Percentiles rank a stretch among this genome's conserved stretches.
Conservation (phyloP, 2,329 filamentous ascomycete genomes). For the Atkinsonella hypoxylon region DNA sequence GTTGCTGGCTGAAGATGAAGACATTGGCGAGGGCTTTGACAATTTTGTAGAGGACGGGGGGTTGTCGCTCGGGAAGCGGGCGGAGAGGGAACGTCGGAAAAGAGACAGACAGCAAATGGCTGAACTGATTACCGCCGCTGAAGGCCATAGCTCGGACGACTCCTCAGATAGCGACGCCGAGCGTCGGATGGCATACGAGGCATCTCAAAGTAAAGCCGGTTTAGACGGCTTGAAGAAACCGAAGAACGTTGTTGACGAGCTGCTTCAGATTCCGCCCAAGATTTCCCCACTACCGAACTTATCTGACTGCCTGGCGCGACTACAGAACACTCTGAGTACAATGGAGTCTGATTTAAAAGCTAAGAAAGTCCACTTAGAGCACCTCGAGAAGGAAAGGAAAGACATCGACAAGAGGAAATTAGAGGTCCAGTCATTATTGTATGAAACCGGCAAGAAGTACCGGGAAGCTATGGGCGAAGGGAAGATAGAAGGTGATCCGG, state of each 20-base stretch:
- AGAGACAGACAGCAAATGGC: slow-evolving; percentile 67
- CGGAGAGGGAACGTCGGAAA: slow-evolving; percentile 58
- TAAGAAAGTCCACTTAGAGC: slow-evolving; percentile 52
- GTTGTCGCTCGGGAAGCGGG: slow-evolving; percentile 65
- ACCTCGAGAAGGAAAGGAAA: slow-evolving; percentile 54
- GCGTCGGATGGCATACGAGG: slow-evolving; percentile 72
- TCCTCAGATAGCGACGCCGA: slow-evolving; percentile 60
- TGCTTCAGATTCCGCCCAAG: slow-evolving; percentile 52
- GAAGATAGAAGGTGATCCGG: slow-evolving; percentile 6
- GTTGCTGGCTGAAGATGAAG: slow-evolving; percentile 76
- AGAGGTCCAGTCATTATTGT: slow-evolving; percentile 69
- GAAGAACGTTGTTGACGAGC: slow-evolving; percentile 21
- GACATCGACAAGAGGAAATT: slow-evolving; percentile 58
- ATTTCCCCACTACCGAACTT: slow-evolving; percentile 71
- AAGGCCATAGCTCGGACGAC: slow-evolving; percentile 50
- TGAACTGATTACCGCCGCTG: slow-evolving; percentile 68
- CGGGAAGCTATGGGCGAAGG: slow-evolving; percentile 29
- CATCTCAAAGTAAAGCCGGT: slow-evolving; percentile 75
- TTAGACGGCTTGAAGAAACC: slow-evolving; percentile 57
- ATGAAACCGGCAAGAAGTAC: slow-evolving; percentile 63
- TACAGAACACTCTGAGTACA: slow-evolving; percentile 48
- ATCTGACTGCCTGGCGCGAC: slow-evolving; percentile 49
- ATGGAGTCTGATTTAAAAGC: slow-evolving; percentile 52
- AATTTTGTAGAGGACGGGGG: slow-evolving; percentile 79
- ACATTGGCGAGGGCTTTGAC: slow-evolving; percentile 87